Evolutionary conservation across 2,329 filamentous ascomycete genomes (phyloP).

Genomic region (Fusarium brevicatenulatum): DNA sequence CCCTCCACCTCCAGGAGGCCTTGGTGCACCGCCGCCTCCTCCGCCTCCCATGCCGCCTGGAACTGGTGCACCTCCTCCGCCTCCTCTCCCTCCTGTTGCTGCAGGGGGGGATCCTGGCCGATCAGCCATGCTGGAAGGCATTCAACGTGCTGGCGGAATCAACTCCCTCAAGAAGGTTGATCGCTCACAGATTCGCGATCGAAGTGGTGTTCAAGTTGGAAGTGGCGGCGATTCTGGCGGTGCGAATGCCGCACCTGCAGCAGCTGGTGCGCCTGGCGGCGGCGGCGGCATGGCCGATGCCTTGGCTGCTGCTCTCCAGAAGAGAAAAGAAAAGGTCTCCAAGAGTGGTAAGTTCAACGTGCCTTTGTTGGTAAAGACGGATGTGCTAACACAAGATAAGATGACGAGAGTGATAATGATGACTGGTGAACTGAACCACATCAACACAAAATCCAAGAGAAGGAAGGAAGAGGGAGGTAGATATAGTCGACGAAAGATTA

Average conservation of each 20-base stretch:
- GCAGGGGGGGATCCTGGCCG: constrained; percentile 55
- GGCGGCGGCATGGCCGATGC: constrained; percentile 82
- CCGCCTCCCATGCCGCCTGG: constrained; percentile 5
- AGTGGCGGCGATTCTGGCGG: constrained; percentile 62
- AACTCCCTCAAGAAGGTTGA: constrained; percentile 80
- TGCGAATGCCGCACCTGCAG: constrained; percentile 62
- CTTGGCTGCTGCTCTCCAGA: constrained; percentile 78
- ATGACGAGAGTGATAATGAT: constrained; percentile 81
- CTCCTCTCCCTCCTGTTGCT: constrained; percentile 59
- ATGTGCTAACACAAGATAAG: constrained; percentile 53
- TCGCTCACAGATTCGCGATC: constrained; percentile 74
- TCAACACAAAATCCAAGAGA: constrained; percentile 16
- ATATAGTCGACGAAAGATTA: constrained; percentile 18
- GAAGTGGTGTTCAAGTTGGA: constrained; percentile 70
- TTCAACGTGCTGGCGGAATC: constrained; percentile 75
- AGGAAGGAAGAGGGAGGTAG: constrained; percentile 17
- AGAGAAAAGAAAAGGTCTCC: constrained; percentile 93
- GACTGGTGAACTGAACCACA: constrained; percentile 65
- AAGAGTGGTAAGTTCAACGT: constrained; percentile 82
- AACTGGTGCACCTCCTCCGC: constrained; percentile 41
- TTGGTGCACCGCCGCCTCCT: constrained; percentile 46
- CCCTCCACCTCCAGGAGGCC: constrained; percentile 55
- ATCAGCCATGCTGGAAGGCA: constrained; percentile 74
- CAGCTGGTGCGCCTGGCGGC: constrained; percentile 61
- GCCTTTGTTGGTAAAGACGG: background rate